Evolutionary conservation across 495 filamentous ascomycete genomes (phyloP).

Genomic region (Penicillium cosmopolitanum): DNA sequence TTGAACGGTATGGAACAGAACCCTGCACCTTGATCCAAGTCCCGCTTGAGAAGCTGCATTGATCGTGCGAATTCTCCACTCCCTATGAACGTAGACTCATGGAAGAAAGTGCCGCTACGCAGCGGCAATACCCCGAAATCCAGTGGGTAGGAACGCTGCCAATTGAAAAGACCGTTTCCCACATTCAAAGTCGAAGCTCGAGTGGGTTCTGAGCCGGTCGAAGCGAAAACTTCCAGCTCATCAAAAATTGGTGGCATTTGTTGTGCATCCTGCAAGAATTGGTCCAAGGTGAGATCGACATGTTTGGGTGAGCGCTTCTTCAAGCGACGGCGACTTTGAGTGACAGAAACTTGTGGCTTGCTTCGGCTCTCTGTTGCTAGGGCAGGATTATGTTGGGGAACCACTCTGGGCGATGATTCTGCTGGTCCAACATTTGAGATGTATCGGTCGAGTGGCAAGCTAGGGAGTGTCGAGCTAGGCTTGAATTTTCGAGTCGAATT

Average conservation of each 20-base stretch:
- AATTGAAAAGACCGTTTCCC: constrained; percentile 52
- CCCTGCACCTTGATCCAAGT: constrained; percentile 39
- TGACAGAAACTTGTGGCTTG: not conserved
- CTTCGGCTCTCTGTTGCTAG: not conserved
- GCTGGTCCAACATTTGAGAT: constrained; percentile 27
- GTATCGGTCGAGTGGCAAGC: constrained; percentile 44
- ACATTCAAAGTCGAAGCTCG: constrained; percentile 14
- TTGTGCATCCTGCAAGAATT: constrained; percentile 26
- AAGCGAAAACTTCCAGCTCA: constrained; percentile 14
- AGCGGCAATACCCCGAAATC: constrained; percentile 77
- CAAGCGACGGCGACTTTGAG: constrained; percentile 27
- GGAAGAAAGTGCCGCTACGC: constrained; percentile 70
- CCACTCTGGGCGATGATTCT: not conserved
- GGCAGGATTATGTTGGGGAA: not conserved
- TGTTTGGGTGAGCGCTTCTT: constrained; percentile 57
- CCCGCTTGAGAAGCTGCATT: constrained; percentile 36
- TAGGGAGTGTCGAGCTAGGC: constrained; percentile 34
- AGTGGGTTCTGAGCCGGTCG: constrained; percentile 1
- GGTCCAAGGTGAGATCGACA: constrained; percentile 45
- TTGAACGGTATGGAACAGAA: constrained; percentile 46
- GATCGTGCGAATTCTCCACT: constrained; percentile 65
- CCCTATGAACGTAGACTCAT: constrained; percentile 75
- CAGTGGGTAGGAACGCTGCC: constrained; percentile 62
- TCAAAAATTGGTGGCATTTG: constrained; percentile 17
- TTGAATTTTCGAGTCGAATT: constrained; percentile 15